A percentile compares a stretch with the other conserved stretches of the same genome.
phyloP scores from a whole-genome alignment of 2,329 filamentous ascomycete genomes.

The Huntiella savannae region DNA sequence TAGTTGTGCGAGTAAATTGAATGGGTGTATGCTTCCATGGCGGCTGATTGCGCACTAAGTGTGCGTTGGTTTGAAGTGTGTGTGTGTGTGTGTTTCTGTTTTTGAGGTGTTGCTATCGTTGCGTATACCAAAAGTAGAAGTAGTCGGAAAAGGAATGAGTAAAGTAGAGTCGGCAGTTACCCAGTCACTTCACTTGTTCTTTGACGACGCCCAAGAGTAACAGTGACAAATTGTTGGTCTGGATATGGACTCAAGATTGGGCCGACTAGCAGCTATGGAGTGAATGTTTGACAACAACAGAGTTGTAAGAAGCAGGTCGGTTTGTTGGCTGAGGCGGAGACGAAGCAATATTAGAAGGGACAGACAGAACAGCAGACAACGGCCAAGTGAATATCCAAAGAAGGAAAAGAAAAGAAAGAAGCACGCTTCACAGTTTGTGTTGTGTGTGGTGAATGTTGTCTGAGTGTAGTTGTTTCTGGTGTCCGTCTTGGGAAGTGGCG shows the following conservation, averaged over 20 bases:
- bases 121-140: background rate
- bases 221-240: too few species aligned
- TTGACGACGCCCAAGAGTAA: background rate
- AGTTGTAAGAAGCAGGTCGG: conserved; percentile 1
- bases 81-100: background rate
- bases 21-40: conserved; percentile 1
- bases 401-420: background rate
- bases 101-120: background rate
- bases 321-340: background rate
- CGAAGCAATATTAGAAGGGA: background rate
- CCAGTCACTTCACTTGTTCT: background rate
- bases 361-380: background rate
- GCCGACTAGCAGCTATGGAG: conserved; percentile 6
- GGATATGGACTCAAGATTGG: too few species aligned
- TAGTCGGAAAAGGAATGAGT: conserved; percentile 9
- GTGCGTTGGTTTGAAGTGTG: too few species aligned
- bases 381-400: background rate
- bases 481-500: background rate
- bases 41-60: background rate
- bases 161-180: conserved; percentile 11
- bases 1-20: conserved; percentile 3
- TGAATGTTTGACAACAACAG: conserved; percentile 3
- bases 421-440: background rate
- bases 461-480: background rate
- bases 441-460: background rate